Conservation (phyloP, 805 yeast species). For the Metschnikowia lochheadii region DNA sequence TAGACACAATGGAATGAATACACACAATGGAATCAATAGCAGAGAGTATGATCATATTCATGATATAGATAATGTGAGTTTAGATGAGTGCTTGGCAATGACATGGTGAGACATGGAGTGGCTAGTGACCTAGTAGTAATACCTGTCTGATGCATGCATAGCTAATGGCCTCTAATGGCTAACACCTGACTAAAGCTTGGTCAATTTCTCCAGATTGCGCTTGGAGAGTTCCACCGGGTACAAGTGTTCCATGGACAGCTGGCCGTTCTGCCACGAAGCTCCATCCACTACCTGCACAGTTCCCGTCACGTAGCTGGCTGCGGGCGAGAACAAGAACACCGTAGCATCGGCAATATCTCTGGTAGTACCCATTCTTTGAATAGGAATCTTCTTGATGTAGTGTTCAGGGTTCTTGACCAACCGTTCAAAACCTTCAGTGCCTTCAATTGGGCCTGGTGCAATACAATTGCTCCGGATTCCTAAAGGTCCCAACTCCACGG, state of each 20-base stretch:
- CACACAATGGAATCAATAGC: too few relatives aligned
- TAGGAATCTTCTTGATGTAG: slow-evolving; percentile 17
- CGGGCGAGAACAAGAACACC: slow-evolving; percentile 25
- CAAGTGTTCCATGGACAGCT: slow-evolving; percentile 14
- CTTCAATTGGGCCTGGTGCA: slow-evolving; percentile 28
- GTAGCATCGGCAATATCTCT: slow-evolving; percentile 30
- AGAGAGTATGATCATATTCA: too few relatives aligned
- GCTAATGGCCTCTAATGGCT: too few relatives aligned
- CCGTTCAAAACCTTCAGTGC: slow-evolving; percentile 26
- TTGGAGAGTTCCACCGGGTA: slow-evolving; percentile 31
- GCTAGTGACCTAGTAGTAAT: too few relatives aligned
- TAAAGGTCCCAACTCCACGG: slow-evolving; percentile 29
- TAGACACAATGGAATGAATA: too few relatives aligned
- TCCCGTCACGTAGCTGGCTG: slow-evolving; percentile 25
- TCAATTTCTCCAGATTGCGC: slow-evolving; percentile 14
- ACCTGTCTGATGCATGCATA: too few relatives aligned
- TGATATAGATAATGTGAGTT: too few relatives aligned
- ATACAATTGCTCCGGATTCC: slow-evolving; percentile 26
- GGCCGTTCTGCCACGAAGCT: slow-evolving; percentile 26
- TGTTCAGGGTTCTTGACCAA: slow-evolving; percentile 16
- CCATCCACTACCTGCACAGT: slow-evolving; percentile 28
- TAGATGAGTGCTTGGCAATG: too few relatives aligned
- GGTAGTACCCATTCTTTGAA: slow-evolving; percentile 25
- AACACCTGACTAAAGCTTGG: slow-evolving; percentile 8
- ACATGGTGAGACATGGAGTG: too few relatives aligned